phyloP scores from a whole-genome alignment of 805 yeast species.

The Kregervanrija fluxuum region DNA sequence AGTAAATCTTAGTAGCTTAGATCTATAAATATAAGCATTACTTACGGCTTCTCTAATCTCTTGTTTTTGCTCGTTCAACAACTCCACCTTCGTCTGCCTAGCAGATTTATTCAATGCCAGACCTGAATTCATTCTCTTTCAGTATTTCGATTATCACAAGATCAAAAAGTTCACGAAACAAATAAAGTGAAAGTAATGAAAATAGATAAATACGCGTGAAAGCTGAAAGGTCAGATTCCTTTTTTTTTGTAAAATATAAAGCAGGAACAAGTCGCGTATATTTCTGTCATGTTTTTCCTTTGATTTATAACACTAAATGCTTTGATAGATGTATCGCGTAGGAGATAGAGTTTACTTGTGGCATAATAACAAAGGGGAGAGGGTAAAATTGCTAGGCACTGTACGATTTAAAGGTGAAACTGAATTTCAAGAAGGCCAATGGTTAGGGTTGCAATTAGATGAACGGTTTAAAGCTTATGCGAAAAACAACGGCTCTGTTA shows the following conservation, averaged over 20 bases:
- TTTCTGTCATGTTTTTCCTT: too few species aligned
- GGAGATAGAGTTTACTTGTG: too few species aligned
- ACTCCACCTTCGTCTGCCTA: conserved; percentile 49
- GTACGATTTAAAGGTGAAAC: conserved; percentile 48
- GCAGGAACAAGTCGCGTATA: too few species aligned
- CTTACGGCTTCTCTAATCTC: conserved; percentile 81
- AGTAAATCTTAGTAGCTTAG: background rate
- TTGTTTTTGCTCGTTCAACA: conserved; percentile 80
- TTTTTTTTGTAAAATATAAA: too few species aligned
- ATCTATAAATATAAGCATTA: conserved; percentile 3
- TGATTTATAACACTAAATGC: too few species aligned
- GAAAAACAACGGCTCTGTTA: conserved; percentile 43
- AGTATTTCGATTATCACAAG: too few species aligned
- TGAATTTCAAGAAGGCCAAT: conserved; percentile 50
- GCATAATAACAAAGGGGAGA: too few species aligned
- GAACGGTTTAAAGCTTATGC: conserved; percentile 27
- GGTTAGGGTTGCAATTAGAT: conserved; percentile 45
- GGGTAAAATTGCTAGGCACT: conserved; percentile 26
- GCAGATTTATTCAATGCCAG: conserved; percentile 15
- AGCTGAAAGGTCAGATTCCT: too few species aligned
- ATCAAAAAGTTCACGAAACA: too few species aligned
- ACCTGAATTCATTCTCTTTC: conserved; percentile 3
- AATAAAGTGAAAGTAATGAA: too few species aligned
- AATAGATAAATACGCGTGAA: too few species aligned
- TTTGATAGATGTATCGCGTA: too few species aligned